A percentile compares a stretch with the other conserved stretches of the same genome.
Conservation (phyloP, 2,329 filamentous ascomycete genomes). For the Fusarium sp. region DNA sequence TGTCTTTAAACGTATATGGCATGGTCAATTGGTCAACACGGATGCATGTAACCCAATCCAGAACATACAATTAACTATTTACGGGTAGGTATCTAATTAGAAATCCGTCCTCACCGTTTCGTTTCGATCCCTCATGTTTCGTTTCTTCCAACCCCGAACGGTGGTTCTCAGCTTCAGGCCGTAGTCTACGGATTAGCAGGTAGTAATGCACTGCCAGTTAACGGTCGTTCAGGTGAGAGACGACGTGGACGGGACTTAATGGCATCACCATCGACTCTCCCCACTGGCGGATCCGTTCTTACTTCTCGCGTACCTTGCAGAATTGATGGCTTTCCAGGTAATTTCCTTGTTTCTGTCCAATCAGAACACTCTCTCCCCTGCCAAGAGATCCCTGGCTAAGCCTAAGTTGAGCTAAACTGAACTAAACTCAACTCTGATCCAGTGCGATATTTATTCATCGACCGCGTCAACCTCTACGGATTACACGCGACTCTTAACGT, state of each 20-base stretch:
- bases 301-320: conserved; percentile 27
- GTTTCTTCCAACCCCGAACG: conserved; percentile 17
- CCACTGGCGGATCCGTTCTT: conserved; percentile 12
- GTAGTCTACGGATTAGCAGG: not conserved
- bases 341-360: conserved; percentile 30
- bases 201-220: not conserved
- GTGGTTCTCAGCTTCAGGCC: conserved; percentile 37
- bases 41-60: conserved; percentile 13
- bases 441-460: not conserved
- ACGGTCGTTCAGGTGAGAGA: conserved; percentile 23
- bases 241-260: not conserved
- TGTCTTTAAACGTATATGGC: not conserved
- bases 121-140: conserved; percentile 30
- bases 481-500: not conserved
- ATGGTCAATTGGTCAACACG: conserved; percentile 8
- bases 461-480: not conserved
- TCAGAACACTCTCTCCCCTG: conserved; percentile 28
- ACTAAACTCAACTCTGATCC: conserved; percentile 5
- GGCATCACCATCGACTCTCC: not conserved
- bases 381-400: conserved; percentile 30
- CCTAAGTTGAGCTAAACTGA: not conserved
- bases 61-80: not conserved
- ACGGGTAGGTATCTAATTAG: not conserved
- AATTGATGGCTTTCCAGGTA: conserved; percentile 8
- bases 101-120: conserved; percentile 27